Conservation (phyloP, 805 yeast genomes). For the Komagataella phaffii region DNA sequence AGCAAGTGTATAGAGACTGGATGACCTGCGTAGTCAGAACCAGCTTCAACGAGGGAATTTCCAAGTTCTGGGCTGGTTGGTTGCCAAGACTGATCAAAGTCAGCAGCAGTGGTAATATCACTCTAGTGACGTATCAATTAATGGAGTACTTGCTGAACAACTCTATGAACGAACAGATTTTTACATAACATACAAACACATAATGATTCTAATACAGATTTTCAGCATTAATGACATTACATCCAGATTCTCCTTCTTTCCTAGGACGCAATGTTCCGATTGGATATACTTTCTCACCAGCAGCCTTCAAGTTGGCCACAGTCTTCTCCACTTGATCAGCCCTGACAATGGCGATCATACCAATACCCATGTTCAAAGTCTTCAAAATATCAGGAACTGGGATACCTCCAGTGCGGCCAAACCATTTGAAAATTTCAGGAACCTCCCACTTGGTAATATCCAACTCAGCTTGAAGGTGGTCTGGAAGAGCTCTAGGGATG, state of each 20-base stretch:
- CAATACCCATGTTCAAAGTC: conserved; percentile 93
- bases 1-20: conserved; percentile 42
- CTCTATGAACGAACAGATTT: conserved; percentile 23
- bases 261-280: conserved; percentile 46
- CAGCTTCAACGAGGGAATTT: conserved; percentile 30
- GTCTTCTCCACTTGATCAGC: conserved; percentile 49
- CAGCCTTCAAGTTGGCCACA: conserved; percentile 35
- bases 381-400: conserved; percentile 75
- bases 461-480: conserved; percentile 61
- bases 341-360: conserved; percentile 85
- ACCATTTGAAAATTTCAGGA: conserved; percentile 88
- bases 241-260: conserved; percentile 38
- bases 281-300: conserved; percentile 63
- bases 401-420: conserved; percentile 82
- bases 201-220: conserved; percentile 20
- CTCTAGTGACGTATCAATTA: conserved; percentile 48
- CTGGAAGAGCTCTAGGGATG: conserved; percentile 88
- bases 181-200: conserved; percentile 5
- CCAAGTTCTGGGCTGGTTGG: conserved; percentile 45
- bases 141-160: conserved; percentile 32
- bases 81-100: conserved; percentile 59
- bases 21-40: conserved; percentile 39
- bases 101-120: conserved; percentile 56
- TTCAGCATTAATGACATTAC: conserved; percentile 40
- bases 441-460: conserved; percentile 75